A percentile compares a stretch with the other conserved stretches of the same genome.
These are phyloP conservation scores for Trichophyton benhamiae DNA, from an alignment of 2,329 filamentous ascomycete species.

Conservation along the genomic window DNA sequence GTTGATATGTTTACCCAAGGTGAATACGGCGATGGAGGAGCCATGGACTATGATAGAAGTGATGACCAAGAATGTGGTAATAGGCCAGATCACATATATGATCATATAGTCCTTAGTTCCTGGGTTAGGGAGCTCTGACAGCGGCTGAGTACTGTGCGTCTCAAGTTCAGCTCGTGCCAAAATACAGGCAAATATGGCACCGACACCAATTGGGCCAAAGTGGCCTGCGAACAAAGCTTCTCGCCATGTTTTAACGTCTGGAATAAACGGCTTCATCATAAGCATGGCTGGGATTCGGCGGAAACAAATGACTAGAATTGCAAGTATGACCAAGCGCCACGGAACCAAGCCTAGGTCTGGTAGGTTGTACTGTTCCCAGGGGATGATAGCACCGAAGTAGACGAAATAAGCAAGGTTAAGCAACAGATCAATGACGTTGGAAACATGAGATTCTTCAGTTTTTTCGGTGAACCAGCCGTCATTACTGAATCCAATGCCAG, in stretches of 20 bases:
- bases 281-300: conserved; percentile 93
- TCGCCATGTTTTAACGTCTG: conserved; percentile 95
- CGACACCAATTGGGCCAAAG: conserved; percentile 94
- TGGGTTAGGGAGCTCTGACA: conserved; percentile 44
- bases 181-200: conserved; percentile 90
- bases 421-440: conserved; percentile 95
- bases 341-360: conserved; percentile 60
- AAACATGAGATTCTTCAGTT: conserved; percentile 96
- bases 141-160: conserved; percentile 59
- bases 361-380: conserved; percentile 84
- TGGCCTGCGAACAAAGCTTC: conserved; percentile 94
- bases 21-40: conserved; percentile 96
- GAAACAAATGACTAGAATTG: conserved; percentile 89
- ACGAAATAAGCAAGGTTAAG: conserved; percentile 98
- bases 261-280: conserved; percentile 77
- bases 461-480: conserved; percentile 98
- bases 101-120: conserved; percentile 54
- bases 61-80: conserved; percentile 87
- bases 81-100: conserved; percentile 85
- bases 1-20: conserved; percentile 94
- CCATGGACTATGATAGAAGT: conserved; percentile 91
- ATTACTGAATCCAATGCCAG: conserved; percentile 97
- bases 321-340: conserved; percentile 87
- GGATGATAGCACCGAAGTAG: conserved; percentile 92
- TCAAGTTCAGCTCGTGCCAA: conserved; percentile 87